Evolutionary conservation across 768 basidiomycete genomes (phyloP).

Genomic region (Collybiopsis confluens): DNA sequence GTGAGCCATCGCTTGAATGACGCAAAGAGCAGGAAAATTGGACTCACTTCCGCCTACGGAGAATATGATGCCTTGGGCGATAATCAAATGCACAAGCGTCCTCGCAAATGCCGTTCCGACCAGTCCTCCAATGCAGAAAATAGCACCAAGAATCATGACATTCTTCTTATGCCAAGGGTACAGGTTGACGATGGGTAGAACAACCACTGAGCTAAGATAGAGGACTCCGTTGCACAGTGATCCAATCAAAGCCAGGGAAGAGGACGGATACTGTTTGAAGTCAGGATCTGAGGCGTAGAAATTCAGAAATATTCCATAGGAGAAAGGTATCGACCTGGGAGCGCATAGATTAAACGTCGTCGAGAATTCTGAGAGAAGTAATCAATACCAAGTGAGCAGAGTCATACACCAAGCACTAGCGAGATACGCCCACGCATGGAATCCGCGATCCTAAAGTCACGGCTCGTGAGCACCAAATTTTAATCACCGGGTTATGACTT

Average conservation of each 20-base stretch:
- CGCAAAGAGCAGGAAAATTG: background rate
- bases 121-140: constrained; percentile 18
- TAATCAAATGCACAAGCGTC: constrained; percentile 12
- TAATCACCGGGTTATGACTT: background rate
- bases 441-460: constrained; percentile 6
- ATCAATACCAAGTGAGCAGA: constrained; percentile 18
- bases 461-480: background rate
- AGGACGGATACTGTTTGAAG: constrained; percentile 15
- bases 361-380: background rate
- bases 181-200: constrained; percentile 18
- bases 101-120: constrained; percentile 21
- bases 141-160: constrained; percentile 16
- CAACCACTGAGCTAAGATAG: constrained; percentile 18
- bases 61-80: constrained; percentile 22
- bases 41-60: constrained; percentile 15
- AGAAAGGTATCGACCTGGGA: constrained; percentile 19
- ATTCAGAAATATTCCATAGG: constrained; percentile 23
- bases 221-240: constrained; percentile 24
- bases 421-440: constrained; percentile 15
- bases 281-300: constrained; percentile 17
- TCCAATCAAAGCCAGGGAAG: constrained; percentile 21
- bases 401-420: constrained; percentile 20
- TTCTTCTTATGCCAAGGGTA: constrained; percentile 17
- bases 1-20: too few relatives aligned
- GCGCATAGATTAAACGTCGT: background rate